A percentile compares a stretch with the other conserved stretches of the same genome.
These are phyloP conservation scores for Calocybe gambosa DNA, from an alignment of 1,284 basidiomycete genomes.

Conservation along the genomic window DNA sequence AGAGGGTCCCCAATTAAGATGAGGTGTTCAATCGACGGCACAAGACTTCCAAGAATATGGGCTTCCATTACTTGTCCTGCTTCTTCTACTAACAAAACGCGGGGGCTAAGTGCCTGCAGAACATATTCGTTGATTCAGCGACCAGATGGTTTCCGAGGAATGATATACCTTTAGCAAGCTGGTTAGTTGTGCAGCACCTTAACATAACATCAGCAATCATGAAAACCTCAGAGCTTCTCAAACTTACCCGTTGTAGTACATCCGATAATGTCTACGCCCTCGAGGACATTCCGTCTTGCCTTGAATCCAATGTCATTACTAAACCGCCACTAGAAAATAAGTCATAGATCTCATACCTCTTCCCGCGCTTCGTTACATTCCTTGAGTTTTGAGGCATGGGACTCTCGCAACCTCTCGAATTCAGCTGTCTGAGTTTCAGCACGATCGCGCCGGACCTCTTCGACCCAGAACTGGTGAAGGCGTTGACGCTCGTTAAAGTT, in stretches of 20 bases:
- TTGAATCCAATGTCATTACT: too few species aligned
- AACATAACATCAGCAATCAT: neutral
- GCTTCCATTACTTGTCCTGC: constrained; percentile 76
- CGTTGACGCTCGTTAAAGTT: constrained; percentile 33
- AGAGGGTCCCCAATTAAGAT: constrained; percentile 68
- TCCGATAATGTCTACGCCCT: constrained; percentile 55
- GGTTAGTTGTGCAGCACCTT: constrained; percentile 64
- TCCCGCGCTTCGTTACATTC: constrained; percentile 29
- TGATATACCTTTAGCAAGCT: constrained; percentile 51
- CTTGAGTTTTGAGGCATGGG: constrained; percentile 22
- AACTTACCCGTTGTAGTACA: constrained; percentile 60
- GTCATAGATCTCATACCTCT: constrained; percentile 25
- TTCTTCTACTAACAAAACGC: constrained; percentile 60
- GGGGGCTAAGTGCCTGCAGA: constrained; percentile 44
- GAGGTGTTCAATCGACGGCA: constrained; percentile 56
- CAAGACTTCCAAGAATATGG: constrained; percentile 57
- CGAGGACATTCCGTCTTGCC: constrained; percentile 39
- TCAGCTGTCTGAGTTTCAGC: constrained; percentile 21
- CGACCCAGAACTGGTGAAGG: constrained; percentile 32
- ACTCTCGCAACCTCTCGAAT: constrained; percentile 25
- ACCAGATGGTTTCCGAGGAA: constrained; percentile 5
- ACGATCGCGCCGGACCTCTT: constrained; percentile 30
- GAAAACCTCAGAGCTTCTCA: constrained; percentile 20
- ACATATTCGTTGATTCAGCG: neutral
- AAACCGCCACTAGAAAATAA: too few species aligned